Base-by-base conservation (phyloP, 139 green algal species). In the Zygnema cylindricum region DNA sequence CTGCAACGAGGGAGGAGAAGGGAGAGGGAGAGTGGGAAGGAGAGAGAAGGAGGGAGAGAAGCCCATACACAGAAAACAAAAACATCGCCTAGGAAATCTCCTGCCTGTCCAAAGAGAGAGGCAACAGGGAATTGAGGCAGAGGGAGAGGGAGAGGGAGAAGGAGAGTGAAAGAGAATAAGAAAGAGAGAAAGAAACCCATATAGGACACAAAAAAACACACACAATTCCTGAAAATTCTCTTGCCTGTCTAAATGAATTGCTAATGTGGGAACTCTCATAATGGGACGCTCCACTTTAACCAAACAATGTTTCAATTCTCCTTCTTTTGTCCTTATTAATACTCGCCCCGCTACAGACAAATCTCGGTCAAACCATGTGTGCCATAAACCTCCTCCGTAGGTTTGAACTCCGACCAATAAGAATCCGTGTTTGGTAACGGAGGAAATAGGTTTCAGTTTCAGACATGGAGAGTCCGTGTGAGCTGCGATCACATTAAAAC, bases 331-430 rank as follows among this genome's bases (percentile, higher is more conserved):
- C 1, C 43, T 38, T n/a, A 93, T 25, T 25, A 94, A 43, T 21
- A 93, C 92, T 2, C 84, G 78, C 0, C 92, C 92, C 1, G 97
- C 97, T 23, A 99, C 92, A 1, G 93, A 94, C 43, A 99, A 93
- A 91, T 99, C 97, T 0, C 97, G 93, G 91, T 99, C 97, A 92
- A 98, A 99, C 97, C 97, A 99, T 38, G 97, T 99, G 93, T 97
- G 94, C 96, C 97, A 98, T 54, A 99, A 92, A 21, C 97, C 97
- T 11, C 97, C 97, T 23, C 97, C 97, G 84, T 99, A 99, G 0
- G 96, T 95, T 93, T 99, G 96, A 41, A 97, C 92, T 33, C 84
- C 97, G 25, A 98, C 84, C 90, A 94, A 94, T 39, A 93, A 84
- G 87, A 90, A 97, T 1, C 93, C 94, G 90, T 94, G 92, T 86